Conservation (phyloP, 495 filamentous ascomycete species). For the Neurospora discreta region DNA sequence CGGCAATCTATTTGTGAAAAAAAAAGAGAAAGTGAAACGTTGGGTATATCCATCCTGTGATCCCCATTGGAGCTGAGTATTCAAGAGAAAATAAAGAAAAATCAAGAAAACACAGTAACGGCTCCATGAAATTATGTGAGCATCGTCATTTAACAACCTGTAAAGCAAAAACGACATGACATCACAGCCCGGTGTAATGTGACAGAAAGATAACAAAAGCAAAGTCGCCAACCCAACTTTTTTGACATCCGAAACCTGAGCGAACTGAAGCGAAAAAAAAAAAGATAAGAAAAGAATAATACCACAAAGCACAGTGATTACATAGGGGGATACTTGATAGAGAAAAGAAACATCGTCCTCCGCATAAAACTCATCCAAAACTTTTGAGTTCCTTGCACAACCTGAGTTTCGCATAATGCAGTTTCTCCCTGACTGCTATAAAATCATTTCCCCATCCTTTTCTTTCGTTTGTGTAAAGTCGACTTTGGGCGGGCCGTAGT, state of each 20-base stretch:
- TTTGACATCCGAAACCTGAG: not conserved
- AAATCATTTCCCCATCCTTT: not conserved
- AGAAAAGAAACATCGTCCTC: not conserved
- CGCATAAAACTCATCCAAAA: not conserved
- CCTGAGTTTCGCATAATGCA: not conserved
- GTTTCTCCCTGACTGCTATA: not conserved
- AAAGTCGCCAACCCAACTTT: not conserved
- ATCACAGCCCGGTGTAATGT: conserved; percentile 1
- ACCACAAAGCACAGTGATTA: not conserved
- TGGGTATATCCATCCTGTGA: conserved; percentile 29
- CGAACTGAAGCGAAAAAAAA: not conserved
- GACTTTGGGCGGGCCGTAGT: not conserved
- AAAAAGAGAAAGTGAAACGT: conserved; percentile 7
- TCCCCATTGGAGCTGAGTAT: conserved; percentile 5
- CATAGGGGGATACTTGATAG: not conserved
- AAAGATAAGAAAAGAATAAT: not conserved
- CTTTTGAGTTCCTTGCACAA: conserved; percentile 7
- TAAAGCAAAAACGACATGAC: conserved; percentile 3
- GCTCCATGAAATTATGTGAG: conserved; percentile 11
- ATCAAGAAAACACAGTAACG: conserved; percentile 6
- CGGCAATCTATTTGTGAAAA: not conserved
- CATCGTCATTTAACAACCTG: conserved; percentile 6
- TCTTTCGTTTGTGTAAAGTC: not conserved
- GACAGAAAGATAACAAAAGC: not conserved
- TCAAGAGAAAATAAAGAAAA: conserved; percentile 7